Evolutionary conservation across 2,329 filamentous ascomycete species (phyloP).

Genomic region (Amesomyces nigricolor): DNA sequence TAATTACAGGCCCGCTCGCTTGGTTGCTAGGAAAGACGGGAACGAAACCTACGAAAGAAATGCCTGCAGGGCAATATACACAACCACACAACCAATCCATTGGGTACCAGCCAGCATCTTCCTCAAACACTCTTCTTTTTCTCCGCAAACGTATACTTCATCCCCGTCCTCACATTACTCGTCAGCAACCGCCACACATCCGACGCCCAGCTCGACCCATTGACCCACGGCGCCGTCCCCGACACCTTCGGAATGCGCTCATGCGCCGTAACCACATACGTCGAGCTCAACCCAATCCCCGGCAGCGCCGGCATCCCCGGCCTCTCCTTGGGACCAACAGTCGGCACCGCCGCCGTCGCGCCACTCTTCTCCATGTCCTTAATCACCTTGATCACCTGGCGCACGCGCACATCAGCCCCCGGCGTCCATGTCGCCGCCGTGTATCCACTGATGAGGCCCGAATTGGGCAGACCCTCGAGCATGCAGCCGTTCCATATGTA

Average conservation of each 20-base stretch:
- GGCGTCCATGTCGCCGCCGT: slow-evolving; percentile 63
- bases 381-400: slow-evolving; percentile 45
- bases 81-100: too few species aligned
- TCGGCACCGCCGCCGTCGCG: slow-evolving; percentile 24
- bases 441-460: slow-evolving; percentile 58
- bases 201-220: slow-evolving; percentile 23
- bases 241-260: slow-evolving; percentile 27
- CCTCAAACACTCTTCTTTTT: slow-evolving; percentile 17
- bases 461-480: slow-evolving; percentile 62
- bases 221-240: slow-evolving; percentile 28
- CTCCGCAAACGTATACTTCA: slow-evolving; percentile 16
- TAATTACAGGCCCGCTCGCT: too few species aligned
- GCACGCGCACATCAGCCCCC: slow-evolving; percentile 51
- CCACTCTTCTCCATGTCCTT: slow-evolving; percentile 39
- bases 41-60: too few species aligned
- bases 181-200: slow-evolving; percentile 24
- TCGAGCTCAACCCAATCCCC: slow-evolving; percentile 24
- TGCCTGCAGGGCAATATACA: too few species aligned
- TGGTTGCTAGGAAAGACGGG: too few species aligned
- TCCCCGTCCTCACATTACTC: slow-evolving; percentile 20
- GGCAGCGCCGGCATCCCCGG: slow-evolving; percentile 20
- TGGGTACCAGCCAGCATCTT: not conserved
- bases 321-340: slow-evolving; percentile 19
- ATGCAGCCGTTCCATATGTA: slow-evolving; percentile 61
- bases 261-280: slow-evolving; percentile 26